Evolutionary conservation across 2,329 filamentous ascomycete genomes (phyloP).

Genomic region (Pseudogymnoascus sp.): DNA sequence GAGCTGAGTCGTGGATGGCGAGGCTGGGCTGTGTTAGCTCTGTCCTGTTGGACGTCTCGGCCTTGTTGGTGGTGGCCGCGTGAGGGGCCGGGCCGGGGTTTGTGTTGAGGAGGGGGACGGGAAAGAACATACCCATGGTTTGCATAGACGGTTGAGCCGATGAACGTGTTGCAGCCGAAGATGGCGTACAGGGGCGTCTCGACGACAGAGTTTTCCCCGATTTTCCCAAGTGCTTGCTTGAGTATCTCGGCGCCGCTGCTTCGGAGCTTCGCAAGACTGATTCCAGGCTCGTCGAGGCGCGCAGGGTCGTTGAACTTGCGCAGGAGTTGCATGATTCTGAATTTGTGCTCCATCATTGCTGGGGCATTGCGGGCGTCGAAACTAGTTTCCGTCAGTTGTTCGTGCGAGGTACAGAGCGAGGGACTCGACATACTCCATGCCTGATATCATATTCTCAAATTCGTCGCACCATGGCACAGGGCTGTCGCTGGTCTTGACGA

Average conservation of each 20-base stretch:
- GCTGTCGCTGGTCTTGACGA: conserved; percentile 7
- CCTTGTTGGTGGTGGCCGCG: background rate
- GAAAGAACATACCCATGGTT: conserved; percentile 18
- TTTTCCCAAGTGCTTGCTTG: conserved; percentile 14
- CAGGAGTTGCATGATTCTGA: conserved; percentile 13
- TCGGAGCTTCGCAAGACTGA: conserved; percentile 17
- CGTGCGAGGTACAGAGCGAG: background rate
- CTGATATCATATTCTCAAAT: conserved; percentile 22
- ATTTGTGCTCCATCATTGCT: conserved; percentile 12
- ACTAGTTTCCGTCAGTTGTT: background rate
- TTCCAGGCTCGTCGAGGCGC: conserved; percentile 12
- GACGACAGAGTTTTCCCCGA: conserved; percentile 18
- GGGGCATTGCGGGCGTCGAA: conserved; percentile 10
- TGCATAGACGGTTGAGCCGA: conserved; percentile 17
- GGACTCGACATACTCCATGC: conserved; percentile 16
- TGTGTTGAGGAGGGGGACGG: background rate
- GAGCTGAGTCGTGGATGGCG: conserved; percentile 22
- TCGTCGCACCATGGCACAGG: conserved; percentile 16
- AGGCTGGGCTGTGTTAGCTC: conserved; percentile 15
- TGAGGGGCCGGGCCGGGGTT: background rate
- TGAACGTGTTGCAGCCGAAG: conserved; percentile 20
- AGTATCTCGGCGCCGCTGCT: conserved; percentile 14
- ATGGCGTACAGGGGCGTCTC: conserved; percentile 17
- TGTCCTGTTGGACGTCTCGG: background rate
- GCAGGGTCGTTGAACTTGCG: conserved; percentile 18